Conservation (phyloP, 2,329 filamentous ascomycete species). For the Sordariomycetes sp. region DNA sequence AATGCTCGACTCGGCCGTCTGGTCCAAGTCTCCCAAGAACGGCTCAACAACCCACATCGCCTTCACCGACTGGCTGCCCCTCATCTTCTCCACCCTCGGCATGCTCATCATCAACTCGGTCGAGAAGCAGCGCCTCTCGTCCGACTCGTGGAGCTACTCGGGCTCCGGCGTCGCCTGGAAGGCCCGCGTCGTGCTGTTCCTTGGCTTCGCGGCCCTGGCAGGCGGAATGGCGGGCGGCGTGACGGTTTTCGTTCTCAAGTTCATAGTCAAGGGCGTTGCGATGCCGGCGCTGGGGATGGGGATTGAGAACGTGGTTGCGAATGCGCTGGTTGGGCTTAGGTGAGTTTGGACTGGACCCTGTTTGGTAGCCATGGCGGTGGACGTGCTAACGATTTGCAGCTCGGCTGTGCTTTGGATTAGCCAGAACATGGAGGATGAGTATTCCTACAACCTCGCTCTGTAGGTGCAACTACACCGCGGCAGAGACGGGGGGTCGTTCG, state of each 20-base stretch:
- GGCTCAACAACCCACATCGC: slow-evolving; percentile 46
- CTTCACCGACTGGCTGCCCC: slow-evolving; percentile 57
- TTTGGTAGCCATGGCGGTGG: background rate
- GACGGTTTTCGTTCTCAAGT: slow-evolving; percentile 55
- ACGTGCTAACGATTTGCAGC: slow-evolving; percentile 17
- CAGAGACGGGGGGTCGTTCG: background rate
- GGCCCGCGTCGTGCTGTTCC: slow-evolving; percentile 52
- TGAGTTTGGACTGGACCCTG: slow-evolving; percentile 16
- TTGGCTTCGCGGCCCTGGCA: slow-evolving; percentile 51
- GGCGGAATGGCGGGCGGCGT: slow-evolving; percentile 58
- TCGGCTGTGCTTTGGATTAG: slow-evolving; percentile 54
- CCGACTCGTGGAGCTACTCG: slow-evolving; percentile 49
- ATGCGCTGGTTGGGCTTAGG: slow-evolving; percentile 49
- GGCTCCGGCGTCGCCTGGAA: slow-evolving; percentile 55
- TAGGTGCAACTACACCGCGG: slow-evolving; percentile 15
- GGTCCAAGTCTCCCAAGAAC: slow-evolving; percentile 49
- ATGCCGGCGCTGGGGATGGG: slow-evolving; percentile 53
- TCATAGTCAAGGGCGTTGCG: slow-evolving; percentile 38
- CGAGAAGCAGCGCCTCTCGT: slow-evolving; percentile 51
- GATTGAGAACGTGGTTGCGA: slow-evolving; percentile 52
- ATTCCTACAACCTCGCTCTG: slow-evolving; percentile 53
- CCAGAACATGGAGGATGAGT: slow-evolving; percentile 64
- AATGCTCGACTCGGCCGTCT: slow-evolving; percentile 54
- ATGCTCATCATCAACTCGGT: slow-evolving; percentile 63
- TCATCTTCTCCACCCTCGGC: slow-evolving; percentile 52